Base-by-base conservation (phyloP, 352 stramenopile species). In the Phytophthora quininea region DNA sequence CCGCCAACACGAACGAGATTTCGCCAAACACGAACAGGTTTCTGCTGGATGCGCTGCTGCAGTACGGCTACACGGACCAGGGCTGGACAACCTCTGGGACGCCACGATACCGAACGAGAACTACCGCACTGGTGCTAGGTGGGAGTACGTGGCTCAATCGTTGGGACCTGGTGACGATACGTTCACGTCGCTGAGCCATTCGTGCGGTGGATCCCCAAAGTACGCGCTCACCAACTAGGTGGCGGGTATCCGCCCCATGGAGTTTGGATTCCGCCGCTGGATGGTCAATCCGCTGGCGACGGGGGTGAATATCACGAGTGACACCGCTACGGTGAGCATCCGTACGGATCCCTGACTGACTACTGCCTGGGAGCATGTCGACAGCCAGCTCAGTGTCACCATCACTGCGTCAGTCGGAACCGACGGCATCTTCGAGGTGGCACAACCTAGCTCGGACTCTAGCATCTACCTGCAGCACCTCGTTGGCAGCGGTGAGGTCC, bases 21-120 rank as follows among this genome's bases (percentile, higher is more conserved):
- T 76, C 63, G 9, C 65, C 70, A 14, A 77, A 77, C 53, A 77
- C 70, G 42, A 74, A 77, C 52, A 60, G 69, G 0, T 74, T 77
- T 48, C 40, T 77, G 32, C 56, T 77, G 9, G 64, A 71, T 42
- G 69, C 60, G 10, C 52, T 77, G 19, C 27, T 74, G 11, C 55
- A 77, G 27, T n/a, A n/a, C 12, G 60, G 59, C 37, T 63, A 77
- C 55, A 67, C 45, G 9, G 46, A 72, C 29, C 37, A 76, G 46
- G 59, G 45, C 50, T 76, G 2, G 69, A 73, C 45, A 73, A 76
- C 58, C 64, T 73, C 54, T 76, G 69, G 69, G 64, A 73, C 38
- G 64, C 38, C 38, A 76, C 73, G 69, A 61, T 76, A 27, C n/a
- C 69, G 11, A 65, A 72, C 58, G 64, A 72, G 49, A 63, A 37